Evolutionary conservation across 768 basidiomycete species (phyloP).

Genomic region (Mycena galericulata): DNA sequence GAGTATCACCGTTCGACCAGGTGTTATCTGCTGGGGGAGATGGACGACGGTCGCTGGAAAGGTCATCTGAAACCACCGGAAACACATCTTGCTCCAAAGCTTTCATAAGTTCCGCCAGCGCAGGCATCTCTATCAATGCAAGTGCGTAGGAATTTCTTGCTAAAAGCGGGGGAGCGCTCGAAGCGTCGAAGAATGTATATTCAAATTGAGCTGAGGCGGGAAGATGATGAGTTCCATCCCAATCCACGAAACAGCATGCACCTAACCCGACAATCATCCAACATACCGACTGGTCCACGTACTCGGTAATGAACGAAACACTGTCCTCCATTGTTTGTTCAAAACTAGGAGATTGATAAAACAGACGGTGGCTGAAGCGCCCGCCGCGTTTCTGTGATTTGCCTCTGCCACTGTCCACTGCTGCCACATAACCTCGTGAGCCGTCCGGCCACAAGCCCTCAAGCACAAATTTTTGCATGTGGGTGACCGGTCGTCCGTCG

Average conservation of each 20-base stretch:
- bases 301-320: constrained; percentile 79
- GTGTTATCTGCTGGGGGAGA: constrained; percentile 43
- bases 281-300: constrained; percentile 94
- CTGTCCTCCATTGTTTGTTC: constrained; percentile 87
- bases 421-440: constrained; percentile 87
- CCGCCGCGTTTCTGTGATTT: constrained; percentile 81
- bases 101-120: constrained; percentile 78
- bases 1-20: constrained; percentile 46
- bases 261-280: constrained; percentile 98
- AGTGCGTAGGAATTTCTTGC: constrained; percentile 76
- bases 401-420: too few relatives aligned
- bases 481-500: constrained; percentile 92
- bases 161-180: constrained; percentile 46
- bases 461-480: constrained; percentile 96
- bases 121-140: constrained; percentile 89
- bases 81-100: constrained; percentile 80
- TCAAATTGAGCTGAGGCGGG: constrained; percentile 83
- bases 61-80: constrained; percentile 52
- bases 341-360: constrained; percentile 83
- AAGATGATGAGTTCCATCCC: constrained; percentile 34
- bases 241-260: constrained; percentile 55
- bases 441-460: constrained; percentile 87
- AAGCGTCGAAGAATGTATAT: constrained; percentile 94
- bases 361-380: constrained; percentile 83
- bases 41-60: constrained; percentile 52